Percentiles rank a stretch among this genome's conserved stretches.
Evolutionary conservation across 345 rosid genomes (phyloP).

Genomic region (Lepidium africanum): DNA sequence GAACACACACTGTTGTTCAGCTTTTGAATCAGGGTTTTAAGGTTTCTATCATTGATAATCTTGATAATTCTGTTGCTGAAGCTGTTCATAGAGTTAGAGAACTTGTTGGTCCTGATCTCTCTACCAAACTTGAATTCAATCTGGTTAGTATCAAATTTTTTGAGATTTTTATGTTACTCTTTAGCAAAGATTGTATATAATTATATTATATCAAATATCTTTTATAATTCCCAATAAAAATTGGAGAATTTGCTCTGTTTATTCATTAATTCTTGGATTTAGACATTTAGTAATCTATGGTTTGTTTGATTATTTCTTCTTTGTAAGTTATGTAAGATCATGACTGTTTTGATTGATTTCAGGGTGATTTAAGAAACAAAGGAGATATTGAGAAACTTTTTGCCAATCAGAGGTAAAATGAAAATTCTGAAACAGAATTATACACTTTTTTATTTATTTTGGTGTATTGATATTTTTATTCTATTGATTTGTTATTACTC

Average conservation of each 20-base stretch:
- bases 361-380: conserved; percentile 89
- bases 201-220: too few species aligned
- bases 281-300: neutral
- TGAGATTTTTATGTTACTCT: neutral
- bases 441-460: neutral
- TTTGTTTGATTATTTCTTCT: neutral
- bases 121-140: conserved; percentile 65
- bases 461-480: neutral
- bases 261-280: neutral
- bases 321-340: neutral
- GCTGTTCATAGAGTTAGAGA: conserved; percentile 77
- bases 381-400: conserved; percentile 83
- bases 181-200: too few species aligned
- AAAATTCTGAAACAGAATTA: neutral
- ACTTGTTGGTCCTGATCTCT: conserved; percentile 69
- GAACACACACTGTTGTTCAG: conserved; percentile 84
- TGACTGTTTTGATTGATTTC: conserved; percentile 19
- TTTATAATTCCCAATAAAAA: too few species aligned
- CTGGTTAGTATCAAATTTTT: conserved; percentile 33
- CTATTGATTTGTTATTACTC: neutral
- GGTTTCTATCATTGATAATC: conserved; percentile 79
- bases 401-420: conserved; percentile 48
- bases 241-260: neutral
- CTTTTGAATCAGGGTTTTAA: conserved; percentile 70
- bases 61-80: conserved; percentile 70